Percentiles rank a stretch among this genome's conserved stretches.
phyloP scores from a whole-genome alignment of 352 stramenopile species.

The Phytophthora boehmeriae region DNA sequence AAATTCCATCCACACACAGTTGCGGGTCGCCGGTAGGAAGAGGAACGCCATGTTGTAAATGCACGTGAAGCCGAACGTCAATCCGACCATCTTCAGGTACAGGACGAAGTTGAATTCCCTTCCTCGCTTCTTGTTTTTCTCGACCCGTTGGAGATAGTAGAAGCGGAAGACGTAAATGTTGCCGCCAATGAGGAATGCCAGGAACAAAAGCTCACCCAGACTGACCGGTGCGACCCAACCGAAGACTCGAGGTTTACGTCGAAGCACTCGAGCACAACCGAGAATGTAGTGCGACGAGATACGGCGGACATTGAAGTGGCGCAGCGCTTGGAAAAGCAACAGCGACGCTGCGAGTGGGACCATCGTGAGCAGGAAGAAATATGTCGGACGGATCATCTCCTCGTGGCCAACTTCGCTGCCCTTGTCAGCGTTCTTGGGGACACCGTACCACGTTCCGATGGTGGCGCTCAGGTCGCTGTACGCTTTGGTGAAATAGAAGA shows the following conservation, averaged over 20 bases:
- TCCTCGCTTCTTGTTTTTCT: slow-evolving; percentile 10
- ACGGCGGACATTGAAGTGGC: slow-evolving; percentile 44
- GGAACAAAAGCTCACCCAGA: slow-evolving; percentile 37
- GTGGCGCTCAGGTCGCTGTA: slow-evolving; percentile 24
- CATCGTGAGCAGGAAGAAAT: slow-evolving; percentile 49
- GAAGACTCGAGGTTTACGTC: slow-evolving; percentile 43
- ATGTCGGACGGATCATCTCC: slow-evolving; percentile 65
- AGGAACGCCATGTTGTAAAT: slow-evolving; percentile 61
- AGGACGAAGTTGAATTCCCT: slow-evolving; percentile 33
- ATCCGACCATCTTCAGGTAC: slow-evolving; percentile 36
- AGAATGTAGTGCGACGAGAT: slow-evolving; percentile 38
- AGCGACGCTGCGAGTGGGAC: slow-evolving; percentile 44
- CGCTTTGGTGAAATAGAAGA: slow-evolving; percentile 28
- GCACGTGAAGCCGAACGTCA: slow-evolving; percentile 45
- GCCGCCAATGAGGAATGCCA: slow-evolving; percentile 23
- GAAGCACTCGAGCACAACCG: slow-evolving; percentile 36
- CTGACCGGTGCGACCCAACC: slow-evolving; percentile 47
- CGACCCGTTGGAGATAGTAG: slow-evolving; percentile 8
- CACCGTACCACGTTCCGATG: slow-evolving; percentile 41
- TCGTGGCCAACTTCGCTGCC: slow-evolving; percentile 18
- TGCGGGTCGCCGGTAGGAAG: slow-evolving; percentile 45
- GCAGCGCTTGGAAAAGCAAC: slow-evolving; percentile 47
- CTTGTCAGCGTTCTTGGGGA: slow-evolving; percentile 18
- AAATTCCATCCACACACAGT: slow-evolving; percentile 64
- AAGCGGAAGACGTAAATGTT: slow-evolving; percentile 39